These are phyloP conservation scores for Penicillium longicatenatum DNA, from an alignment of 495 filamentous ascomycete species.

Conservation along the genomic window DNA sequence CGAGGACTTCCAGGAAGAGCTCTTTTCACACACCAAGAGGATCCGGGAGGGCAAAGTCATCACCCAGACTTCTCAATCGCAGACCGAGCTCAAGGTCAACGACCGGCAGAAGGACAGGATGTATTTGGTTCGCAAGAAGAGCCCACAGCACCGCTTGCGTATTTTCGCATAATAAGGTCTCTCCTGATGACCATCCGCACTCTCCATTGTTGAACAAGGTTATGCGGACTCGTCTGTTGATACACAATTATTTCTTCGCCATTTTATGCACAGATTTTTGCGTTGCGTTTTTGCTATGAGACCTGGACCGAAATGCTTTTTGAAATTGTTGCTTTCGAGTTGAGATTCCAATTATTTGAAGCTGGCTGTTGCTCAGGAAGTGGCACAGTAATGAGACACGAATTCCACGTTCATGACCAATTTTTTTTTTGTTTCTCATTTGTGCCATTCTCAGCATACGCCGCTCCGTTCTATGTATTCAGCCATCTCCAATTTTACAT, in stretches of 20 bases:
- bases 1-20: constrained; percentile 69
- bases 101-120: constrained; percentile 56
- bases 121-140: constrained; percentile 67
- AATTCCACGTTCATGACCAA: constrained; percentile 33
- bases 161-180: constrained; percentile 18
- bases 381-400: constrained; percentile 31
- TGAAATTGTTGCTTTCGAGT: constrained; percentile 24
- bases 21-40: constrained; percentile 70
- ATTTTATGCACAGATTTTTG: not conserved
- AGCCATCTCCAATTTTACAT: constrained; percentile 7
- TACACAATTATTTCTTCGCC: constrained; percentile 6
- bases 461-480: constrained; percentile 20
- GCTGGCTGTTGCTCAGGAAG: constrained; percentile 15
- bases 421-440: constrained; percentile 14
- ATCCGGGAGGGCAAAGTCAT: constrained; percentile 56
- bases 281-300: constrained; percentile 12
- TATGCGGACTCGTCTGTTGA: not conserved
- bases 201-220: not conserved
- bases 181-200: not conserved
- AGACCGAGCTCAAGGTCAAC: constrained; percentile 52
- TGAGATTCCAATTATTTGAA: constrained; percentile 26
- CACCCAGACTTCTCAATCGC: constrained; percentile 44
- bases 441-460: constrained; percentile 14
- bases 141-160: constrained; percentile 34
- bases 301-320: constrained; percentile 15